Conservation (phyloP, 371 early-diverging fungal genomes). For the Rhizopus delemar region DNA sequence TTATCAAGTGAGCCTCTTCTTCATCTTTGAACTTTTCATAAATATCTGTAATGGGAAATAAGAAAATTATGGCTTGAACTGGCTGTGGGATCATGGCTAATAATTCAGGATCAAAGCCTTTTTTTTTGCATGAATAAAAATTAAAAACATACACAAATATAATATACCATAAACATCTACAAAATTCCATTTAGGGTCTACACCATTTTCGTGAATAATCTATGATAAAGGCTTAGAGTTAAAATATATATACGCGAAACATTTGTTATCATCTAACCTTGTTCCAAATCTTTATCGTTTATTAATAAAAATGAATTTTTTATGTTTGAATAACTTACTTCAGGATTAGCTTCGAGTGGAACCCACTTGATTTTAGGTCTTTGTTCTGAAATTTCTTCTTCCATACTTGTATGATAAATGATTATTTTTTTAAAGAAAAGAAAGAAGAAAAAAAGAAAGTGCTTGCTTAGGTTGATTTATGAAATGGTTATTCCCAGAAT, state of each 20-base stretch:
- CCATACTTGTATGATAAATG: background rate
- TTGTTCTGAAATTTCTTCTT: conserved; percentile 11
- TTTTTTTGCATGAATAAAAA: background rate
- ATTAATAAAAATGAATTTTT: background rate
- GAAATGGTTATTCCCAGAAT: too few species aligned
- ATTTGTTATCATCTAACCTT: conserved; percentile 39
- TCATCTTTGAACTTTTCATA: conserved; percentile 59
- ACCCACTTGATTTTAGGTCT: conserved; percentile 59
- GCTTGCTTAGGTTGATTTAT: too few species aligned
- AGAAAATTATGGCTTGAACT: conserved; percentile 76
- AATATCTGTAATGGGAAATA: conserved; percentile 67
- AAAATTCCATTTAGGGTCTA: conserved; percentile 51
- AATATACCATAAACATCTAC: conserved; percentile 63
- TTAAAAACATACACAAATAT: background rate
- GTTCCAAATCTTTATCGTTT: conserved; percentile 58
- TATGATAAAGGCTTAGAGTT: conserved; percentile 9
- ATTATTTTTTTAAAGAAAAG: too few species aligned
- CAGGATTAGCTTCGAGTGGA: conserved; percentile 86
- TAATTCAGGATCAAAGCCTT: conserved; percentile 82
- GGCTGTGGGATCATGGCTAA: conserved; percentile 81
- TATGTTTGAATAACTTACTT: conserved; percentile 43
- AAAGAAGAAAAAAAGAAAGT: too few species aligned
- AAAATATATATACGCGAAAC: background rate
- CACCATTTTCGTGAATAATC: conserved; percentile 63
- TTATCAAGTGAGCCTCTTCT: conserved; percentile 55